Conservation (phyloP, 208 protist genomes). For the Wallacemonas sp. region DNA sequence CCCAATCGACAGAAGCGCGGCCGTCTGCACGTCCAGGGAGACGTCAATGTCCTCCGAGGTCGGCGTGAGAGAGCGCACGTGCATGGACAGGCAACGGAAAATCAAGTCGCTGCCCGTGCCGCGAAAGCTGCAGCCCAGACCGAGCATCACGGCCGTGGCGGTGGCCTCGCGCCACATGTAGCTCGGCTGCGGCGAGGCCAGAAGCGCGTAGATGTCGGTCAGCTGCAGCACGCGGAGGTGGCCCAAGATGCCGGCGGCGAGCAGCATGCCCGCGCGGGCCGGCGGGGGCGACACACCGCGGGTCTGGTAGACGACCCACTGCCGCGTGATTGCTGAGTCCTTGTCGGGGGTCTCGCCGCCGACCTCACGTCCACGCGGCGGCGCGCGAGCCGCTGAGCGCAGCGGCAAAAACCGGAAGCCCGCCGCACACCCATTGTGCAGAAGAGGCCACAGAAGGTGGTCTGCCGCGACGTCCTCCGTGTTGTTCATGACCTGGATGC, state of each 20-base stretch:
- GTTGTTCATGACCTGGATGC: constrained; percentile 63
- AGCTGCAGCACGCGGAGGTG: constrained; percentile 81
- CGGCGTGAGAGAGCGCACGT: constrained; percentile 82
- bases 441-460: constrained; percentile 67
- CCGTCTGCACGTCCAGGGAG: constrained; percentile 80
- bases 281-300: constrained; percentile 58
- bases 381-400: neutral
- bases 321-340: constrained; percentile 56
- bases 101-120: constrained; percentile 77
- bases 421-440: constrained; percentile 88
- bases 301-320: constrained; percentile 91
- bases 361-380: neutral
- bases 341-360: constrained; percentile 11
- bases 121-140: constrained; percentile 86
- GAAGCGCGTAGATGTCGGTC: constrained; percentile 86
- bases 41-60: constrained; percentile 85
- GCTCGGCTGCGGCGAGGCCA: constrained; percentile 64
- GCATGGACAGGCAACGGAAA: constrained; percentile 86
- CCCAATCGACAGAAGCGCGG: constrained; percentile 77
- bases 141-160: constrained; percentile 84
- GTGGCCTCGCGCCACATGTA: constrained; percentile 72
- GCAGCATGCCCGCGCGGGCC: constrained; percentile 66
- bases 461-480: constrained; percentile 37
- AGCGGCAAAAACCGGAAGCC: constrained; percentile 82
- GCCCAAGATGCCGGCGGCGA: constrained; percentile 77